Conservation (phyloP, 192 early-diverging fungal species). For the Coemansia sp. region DNA sequence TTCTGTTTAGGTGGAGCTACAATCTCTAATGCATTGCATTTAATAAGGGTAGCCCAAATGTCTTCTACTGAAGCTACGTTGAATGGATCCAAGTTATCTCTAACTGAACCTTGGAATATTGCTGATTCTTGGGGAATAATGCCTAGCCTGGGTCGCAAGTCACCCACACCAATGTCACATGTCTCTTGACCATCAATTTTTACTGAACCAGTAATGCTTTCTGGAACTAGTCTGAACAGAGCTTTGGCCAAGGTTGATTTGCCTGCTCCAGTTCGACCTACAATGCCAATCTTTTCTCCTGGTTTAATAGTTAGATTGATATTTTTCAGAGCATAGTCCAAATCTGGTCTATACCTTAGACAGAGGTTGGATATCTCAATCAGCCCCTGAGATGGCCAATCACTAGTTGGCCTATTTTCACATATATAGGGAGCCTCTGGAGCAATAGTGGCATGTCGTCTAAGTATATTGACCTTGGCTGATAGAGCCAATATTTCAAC, state of each 20-base stretch:
- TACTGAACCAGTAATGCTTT: constrained; percentile 38
- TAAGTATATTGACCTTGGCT: constrained; percentile 47
- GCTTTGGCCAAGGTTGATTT: constrained; percentile 59
- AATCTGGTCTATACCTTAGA: constrained; percentile 33
- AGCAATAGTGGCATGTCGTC: constrained; percentile 57
- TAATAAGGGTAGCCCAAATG: constrained; percentile 60
- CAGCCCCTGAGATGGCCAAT: constrained; percentile 53
- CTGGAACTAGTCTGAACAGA: constrained; percentile 60
- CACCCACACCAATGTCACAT: constrained; percentile 54
- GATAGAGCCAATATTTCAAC: background rate
- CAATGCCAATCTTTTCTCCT: constrained; percentile 61
- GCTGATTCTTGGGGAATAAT: constrained; percentile 68
- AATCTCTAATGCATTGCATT: constrained; percentile 6
- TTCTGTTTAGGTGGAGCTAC: background rate
- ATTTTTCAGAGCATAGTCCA: constrained; percentile 23
- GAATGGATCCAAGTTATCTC: constrained; percentile 70
- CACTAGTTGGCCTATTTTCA: constrained; percentile 22
- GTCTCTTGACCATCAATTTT: constrained; percentile 58
- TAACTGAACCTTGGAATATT: constrained; percentile 64
- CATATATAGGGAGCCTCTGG: constrained; percentile 26
- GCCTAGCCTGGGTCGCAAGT: constrained; percentile 53
- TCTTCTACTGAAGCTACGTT: constrained; percentile 51
- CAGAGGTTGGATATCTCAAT: constrained; percentile 48
- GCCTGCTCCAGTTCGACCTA: constrained; percentile 57
- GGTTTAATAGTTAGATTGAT: constrained; percentile 34